Evolutionary conservation across 1,284 basidiomycete species (phyloP), one percentile per base, ranked within the genome.

Genomic region (Flammula alnicola): DNA sequence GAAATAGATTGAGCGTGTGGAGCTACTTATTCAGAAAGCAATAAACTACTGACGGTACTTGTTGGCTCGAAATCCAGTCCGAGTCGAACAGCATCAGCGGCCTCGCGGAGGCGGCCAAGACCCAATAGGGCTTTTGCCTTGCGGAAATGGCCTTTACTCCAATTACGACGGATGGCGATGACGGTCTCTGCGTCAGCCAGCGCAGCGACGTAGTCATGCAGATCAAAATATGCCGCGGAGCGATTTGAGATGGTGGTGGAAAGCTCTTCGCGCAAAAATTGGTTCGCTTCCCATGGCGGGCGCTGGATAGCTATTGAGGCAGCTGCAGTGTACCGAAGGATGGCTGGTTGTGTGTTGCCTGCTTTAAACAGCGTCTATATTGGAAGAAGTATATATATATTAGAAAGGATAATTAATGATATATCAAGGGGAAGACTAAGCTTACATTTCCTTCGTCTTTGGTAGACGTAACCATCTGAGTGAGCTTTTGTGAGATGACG

Each of bases 71-170:
- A 98, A 55, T 92, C 87, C 55, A 98, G 68, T 0, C 95, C 95
- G 10, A 95, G 76, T 55, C 85, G 76, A 49, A 94, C 75, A 3
- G 94, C 88, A 39, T 95, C 91, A 55, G 80, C 82, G 2, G 95
- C 95, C 45, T 97, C 94, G 29, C 84, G 74, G 45, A 81, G 72
- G 39, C 78, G 75, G 10, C 79, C 77, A 48, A 99, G 73, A n/a
- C 83, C 92, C 4, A 90, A 75, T 37, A 98, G 74, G 0, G 96
- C 94, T 66, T 90, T 91, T 3, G 90, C 93, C 60, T 88, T 96
- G 56, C 96, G 78, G 77, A 96, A 97, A 67, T 98, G 93, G 0
- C 95, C 96, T 68, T 98, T 98, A 60, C 88, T 84, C 96, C 96
- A 99, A 22, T 85, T 85, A 50, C 87, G 79, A 66, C 93, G 91